Evolutionary conservation across 345 rosid species (phyloP).

Genomic region (Anastatica hierochuntica): DNA sequence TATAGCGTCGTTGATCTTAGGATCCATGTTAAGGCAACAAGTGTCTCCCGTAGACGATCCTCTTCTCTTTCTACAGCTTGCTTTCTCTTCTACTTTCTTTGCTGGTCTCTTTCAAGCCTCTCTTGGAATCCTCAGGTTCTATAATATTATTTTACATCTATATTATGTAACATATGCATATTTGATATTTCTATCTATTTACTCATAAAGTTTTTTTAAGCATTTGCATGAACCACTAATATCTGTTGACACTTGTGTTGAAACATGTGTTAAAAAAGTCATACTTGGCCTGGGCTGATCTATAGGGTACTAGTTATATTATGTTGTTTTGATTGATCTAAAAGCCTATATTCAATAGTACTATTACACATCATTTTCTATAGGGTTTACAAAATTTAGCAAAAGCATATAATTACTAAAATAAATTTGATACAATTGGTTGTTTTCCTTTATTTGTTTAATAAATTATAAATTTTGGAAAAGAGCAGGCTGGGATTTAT

Average conservation of each 20-base stretch:
- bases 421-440: too few species aligned
- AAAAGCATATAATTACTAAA: too few species aligned
- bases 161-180: too few species aligned
- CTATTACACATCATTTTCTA: too few species aligned
- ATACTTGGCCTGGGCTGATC: neutral
- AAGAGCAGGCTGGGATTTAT: conserved; percentile 72
- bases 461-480: neutral
- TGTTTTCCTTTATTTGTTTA: too few species aligned
- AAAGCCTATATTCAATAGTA: too few species aligned
- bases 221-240: neutral
- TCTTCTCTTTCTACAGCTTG: conserved; percentile 69
- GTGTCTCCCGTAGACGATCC: conserved; percentile 63
- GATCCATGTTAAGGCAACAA: conserved; percentile 85
- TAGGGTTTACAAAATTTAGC: too few species aligned
- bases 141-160: too few species aligned
- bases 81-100: conserved; percentile 82
- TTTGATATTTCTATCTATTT: neutral
- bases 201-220: neutral
- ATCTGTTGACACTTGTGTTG: neutral
- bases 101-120: conserved; percentile 96
- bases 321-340: neutral
- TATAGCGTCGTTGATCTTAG: conserved; percentile 82
- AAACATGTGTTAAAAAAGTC: neutral
- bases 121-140: conserved; percentile 72
- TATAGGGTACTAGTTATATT: neutral